Evolutionary conservation across 306 rosid genomes (phyloP), one percentile per base, ranked within the genome.

Genomic region (Hylodesmum podocarpum): DNA sequence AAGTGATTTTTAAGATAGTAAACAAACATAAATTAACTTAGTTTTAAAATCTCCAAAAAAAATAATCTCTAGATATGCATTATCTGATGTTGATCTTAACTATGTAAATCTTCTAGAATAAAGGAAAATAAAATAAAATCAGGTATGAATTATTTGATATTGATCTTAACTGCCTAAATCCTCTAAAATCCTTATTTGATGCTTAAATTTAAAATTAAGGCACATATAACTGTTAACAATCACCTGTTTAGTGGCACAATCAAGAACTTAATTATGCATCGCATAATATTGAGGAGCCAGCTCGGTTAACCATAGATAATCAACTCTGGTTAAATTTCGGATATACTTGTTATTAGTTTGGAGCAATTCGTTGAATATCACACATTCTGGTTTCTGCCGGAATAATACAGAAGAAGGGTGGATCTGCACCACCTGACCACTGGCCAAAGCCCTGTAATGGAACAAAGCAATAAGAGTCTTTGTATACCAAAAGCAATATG

Each of bases 401-500:
- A 87, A 88, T 37, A 91, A 76, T 33, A 88, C 93, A 2, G 97
- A 94, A 73, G 96, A 89, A n/a, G 98, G 98, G 83, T 94, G 98
- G 80, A 94, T 89, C 78, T 80, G 93, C 87, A 94, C 98, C 79
- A 85, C 87, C 82, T 90, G 88, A 81, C 96, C 97, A 40, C 92
- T 92, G 59, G 93, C 87, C 71, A 84, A 88, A 78, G 92, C 89
- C 98, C 96, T 94, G 89, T 47, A 84, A 87, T 73, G 76, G 54
- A 31, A 69, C 34, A 54, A 68, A 39, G 81, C 8, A 81, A 12
- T 22, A 49, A 70, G 58, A 72, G 50, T 37, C 51, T 37, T 70
- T 53, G 39, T 13, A 57, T 61, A 43, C 70, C 14, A 81, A 67
- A 68, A 37, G 40, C 36, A 44, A 59, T 43, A 24, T 44, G 66